Percentiles rank a stretch among this genome's conserved stretches.
Conservation (phyloP, 768 basidiomycete species). For the Hortiboletus campestris region DNA sequence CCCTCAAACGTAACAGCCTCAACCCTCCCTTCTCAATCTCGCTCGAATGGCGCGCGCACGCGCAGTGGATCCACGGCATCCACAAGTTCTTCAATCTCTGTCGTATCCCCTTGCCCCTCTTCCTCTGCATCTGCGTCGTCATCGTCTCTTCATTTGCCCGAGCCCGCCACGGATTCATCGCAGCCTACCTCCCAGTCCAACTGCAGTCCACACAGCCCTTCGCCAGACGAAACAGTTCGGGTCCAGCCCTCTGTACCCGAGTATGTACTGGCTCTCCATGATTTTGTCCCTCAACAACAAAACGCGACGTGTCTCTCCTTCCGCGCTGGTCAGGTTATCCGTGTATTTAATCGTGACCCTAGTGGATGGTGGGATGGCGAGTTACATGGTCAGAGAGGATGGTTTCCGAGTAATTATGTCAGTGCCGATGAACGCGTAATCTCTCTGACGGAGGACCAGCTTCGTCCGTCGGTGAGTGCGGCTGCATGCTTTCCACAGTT, state of each 20-base stretch:
- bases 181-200: slow-evolving; percentile 10
- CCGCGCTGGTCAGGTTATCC: slow-evolving; percentile 86
- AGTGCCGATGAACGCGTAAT: slow-evolving; percentile 54
- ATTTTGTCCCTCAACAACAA: slow-evolving; percentile 71
- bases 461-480: slow-evolving; percentile 42
- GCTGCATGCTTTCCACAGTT: not conserved
- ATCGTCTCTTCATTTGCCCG: slow-evolving; percentile 46
- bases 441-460: slow-evolving; percentile 57
- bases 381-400: slow-evolving; percentile 82
- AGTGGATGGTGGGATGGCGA: slow-evolving; percentile 99
- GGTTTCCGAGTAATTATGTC: slow-evolving; percentile 99
- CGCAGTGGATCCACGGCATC: slow-evolving; percentile 58
- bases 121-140: slow-evolving; percentile 47
- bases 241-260: slow-evolving; percentile 44
- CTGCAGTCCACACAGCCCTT: slow-evolving; percentile 41
- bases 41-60: slow-evolving; percentile 27
- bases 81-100: slow-evolving; percentile 53
- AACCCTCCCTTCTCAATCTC: slow-evolving; percentile 13
- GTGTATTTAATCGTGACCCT: slow-evolving; percentile 80
- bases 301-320: slow-evolving; percentile 85
- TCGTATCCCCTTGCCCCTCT: slow-evolving; percentile 54
- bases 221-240: slow-evolving; percentile 50
- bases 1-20: slow-evolving; percentile 31
- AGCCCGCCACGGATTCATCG: slow-evolving; percentile 30
- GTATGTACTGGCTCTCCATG: slow-evolving; percentile 90